phyloP scores from a whole-genome alignment of 2,329 filamentous ascomycete genomes.

The Cladophialophora carrionii region DNA sequence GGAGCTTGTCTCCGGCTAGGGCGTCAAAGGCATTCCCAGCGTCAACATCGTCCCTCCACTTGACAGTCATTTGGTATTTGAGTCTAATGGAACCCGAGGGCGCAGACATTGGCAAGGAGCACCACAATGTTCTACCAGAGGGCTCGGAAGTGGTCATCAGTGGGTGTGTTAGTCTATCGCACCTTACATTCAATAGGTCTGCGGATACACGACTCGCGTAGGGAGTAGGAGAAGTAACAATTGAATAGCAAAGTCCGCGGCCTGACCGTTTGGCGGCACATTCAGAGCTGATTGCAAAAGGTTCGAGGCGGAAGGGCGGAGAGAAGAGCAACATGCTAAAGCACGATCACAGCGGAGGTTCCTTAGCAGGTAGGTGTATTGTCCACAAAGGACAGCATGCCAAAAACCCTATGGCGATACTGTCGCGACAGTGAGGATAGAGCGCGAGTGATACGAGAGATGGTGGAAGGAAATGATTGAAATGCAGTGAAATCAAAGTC shows the following conservation, averaged over 20 bases:
- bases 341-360: not conserved
- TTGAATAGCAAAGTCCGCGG: not conserved
- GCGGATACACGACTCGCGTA: not conserved
- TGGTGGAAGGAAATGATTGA: not conserved
- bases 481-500: slow-evolving; percentile 1
- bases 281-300: not conserved
- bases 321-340: not conserved
- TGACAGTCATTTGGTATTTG: not conserved
- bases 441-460: not conserved
- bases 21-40: not conserved
- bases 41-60: not conserved
- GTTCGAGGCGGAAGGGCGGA: not conserved
- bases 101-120: not conserved
- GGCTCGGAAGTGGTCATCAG: not conserved
- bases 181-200: not conserved
- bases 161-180: not conserved
- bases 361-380: not conserved
- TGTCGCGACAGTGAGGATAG: not conserved
- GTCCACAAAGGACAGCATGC: not conserved
- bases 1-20: not conserved
- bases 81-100: not conserved
- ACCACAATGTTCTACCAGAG: not conserved
- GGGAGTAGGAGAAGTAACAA: not conserved
- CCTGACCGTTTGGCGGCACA: not conserved
- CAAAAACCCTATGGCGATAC: not conserved